Evolutionary conservation across 495 filamentous ascomycete genomes (phyloP).

Genomic region (Talaromyces trachyspermus): DNA sequence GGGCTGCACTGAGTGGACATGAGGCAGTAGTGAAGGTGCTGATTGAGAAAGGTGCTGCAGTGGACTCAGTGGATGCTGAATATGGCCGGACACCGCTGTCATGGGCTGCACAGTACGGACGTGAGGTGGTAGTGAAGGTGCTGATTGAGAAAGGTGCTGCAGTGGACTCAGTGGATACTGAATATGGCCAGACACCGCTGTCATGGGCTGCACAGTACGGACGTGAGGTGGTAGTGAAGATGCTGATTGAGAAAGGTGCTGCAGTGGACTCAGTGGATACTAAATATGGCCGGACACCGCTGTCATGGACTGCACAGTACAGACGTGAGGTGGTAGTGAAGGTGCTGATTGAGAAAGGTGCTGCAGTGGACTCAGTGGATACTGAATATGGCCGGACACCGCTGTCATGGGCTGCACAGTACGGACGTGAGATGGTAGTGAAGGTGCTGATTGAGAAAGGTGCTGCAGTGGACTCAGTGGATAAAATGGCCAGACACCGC

Average conservation of each 20-base stretch:
- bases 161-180: not conserved
- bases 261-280: constrained; percentile 16
- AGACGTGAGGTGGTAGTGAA: constrained; percentile 17
- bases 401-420: constrained; percentile 8
- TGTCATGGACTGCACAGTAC: constrained; percentile 16
- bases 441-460: not conserved
- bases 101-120: constrained; percentile 17
- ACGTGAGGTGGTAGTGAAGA: no score
- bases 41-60: no score
- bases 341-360: constrained; percentile 11
- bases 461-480: not conserved
- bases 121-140: constrained; percentile 15
- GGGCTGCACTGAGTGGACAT: no score
- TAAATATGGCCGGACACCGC: constrained; percentile 11
- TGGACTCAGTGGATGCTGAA: no score
- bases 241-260: constrained; percentile 3
- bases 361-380: constrained; percentile 8
- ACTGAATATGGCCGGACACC: not conserved
- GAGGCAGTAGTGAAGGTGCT: no score
- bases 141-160: constrained; percentile 9
- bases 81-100: constrained; percentile 13
- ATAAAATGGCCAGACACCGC: not conserved
- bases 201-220: constrained; percentile 9
- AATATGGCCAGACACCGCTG: constrained; percentile 10
- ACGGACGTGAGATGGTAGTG: not conserved